Evolutionary conservation across 2,329 filamentous ascomycete species (phyloP), one percentile per base, ranked within the genome.

Genomic region (Nemania sp.): DNA sequence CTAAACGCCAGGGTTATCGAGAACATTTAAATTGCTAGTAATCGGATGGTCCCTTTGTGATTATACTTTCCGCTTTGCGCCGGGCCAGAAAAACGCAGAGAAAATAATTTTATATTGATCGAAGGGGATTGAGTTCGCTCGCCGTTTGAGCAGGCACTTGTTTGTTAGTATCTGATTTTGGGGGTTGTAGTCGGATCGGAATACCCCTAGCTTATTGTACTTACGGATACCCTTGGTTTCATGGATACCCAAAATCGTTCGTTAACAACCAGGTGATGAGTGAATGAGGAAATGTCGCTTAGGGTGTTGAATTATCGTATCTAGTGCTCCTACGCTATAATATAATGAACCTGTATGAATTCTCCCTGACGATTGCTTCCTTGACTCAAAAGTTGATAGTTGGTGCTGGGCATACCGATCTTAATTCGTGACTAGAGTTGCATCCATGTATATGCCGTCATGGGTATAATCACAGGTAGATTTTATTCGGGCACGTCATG

Each of bases 1-100:
- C 88, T 97, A 79, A 94, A 96, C 79, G 89, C 94, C 61, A 88
- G 89, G 67, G 86, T 97, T 45, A 86, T 97, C 73, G 93, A 98
- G 85, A 91, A 94, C 81, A 95, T 98, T 80, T 97, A 85, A n/a
- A 87, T 51, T 15, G 3, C n/a, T 15, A 20, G 53, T 35, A 22
- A 57, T 26, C 18, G 35, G 27, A 29, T 26, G 5, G 11, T 18
- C 13, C 41, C 18, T 5, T 5, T 45, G 20, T 22, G 10, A 20
- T 26, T 52, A 5, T 27, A 5, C 47, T 29, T 35, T 60, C 20
- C 35, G 15, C 15, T 1, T 58, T 41, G 24, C 38, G 29, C n/a
- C 10, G 20, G 24, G 35, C 45, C 3, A 15, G 27, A 20, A 43
- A 15, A 38, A 41, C 10, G 13, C 10, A 61, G 4, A 53, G 32